Evolutionary conservation across 148 eudicot species (phyloP).

Genomic region (Fallopia convolvulus): DNA sequence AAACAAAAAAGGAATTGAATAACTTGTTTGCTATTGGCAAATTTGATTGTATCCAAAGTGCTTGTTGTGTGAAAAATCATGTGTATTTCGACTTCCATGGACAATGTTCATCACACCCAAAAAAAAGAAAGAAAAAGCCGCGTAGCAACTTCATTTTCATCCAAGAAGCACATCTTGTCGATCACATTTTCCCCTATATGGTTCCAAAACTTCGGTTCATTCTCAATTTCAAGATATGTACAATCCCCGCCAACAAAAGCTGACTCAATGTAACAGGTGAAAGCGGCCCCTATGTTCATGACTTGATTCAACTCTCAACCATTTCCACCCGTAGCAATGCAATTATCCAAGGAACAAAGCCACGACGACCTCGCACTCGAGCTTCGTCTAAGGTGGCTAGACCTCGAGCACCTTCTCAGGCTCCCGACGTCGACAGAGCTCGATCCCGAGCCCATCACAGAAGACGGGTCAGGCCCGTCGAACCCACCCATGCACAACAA

Average conservation of each 20-base stretch:
- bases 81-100: too few relatives aligned
- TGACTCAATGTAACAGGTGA: neutral
- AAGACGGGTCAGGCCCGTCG: neutral
- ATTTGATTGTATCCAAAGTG: too few relatives aligned
- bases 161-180: neutral
- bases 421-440: neutral
- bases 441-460: neutral
- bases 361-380: conserved; percentile 53
- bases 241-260: neutral
- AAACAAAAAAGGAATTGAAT: too few relatives aligned
- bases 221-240: neutral
- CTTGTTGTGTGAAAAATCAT: too few relatives aligned
- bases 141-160: neutral
- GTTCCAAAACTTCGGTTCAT: neutral
- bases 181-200: neutral
- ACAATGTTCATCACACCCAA: too few relatives aligned
- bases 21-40: too few relatives aligned
- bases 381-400: conserved; percentile 34
- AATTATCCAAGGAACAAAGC: conserved; percentile 69
- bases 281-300: neutral
- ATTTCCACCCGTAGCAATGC: conserved; percentile 31
- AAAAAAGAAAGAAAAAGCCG: too few relatives aligned
- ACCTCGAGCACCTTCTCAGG: neutral
- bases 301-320: neutral
- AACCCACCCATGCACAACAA: conserved; percentile 2